These are phyloP conservation scores for Salix udensis DNA, from an alignment of 345 rosid species.

Conservation along the genomic window DNA sequence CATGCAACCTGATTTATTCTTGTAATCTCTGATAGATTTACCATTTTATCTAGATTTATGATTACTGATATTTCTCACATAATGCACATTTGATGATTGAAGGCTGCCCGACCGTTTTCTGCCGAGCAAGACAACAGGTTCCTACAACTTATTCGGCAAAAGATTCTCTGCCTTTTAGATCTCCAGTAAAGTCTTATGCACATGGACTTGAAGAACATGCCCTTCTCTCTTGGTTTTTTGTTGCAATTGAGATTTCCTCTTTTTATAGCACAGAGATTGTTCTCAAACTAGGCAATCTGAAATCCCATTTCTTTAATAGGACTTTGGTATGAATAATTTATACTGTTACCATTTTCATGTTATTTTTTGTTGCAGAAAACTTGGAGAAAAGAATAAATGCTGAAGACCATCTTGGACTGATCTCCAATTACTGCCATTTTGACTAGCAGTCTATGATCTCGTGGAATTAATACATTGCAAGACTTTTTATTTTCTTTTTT, in stretches of 20 bases:
- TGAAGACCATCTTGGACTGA: background rate
- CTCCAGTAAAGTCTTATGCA: conserved; percentile 66
- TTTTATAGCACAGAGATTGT: background rate
- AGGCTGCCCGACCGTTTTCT: conserved; percentile 69
- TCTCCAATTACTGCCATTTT: background rate
- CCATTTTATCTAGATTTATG: background rate
- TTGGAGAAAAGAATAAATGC: background rate
- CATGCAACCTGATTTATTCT: background rate
- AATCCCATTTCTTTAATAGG: background rate
- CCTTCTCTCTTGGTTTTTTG: conserved; percentile 4
- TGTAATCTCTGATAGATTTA: background rate
- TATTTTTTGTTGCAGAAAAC: no score
- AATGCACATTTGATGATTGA: conserved; percentile 65
- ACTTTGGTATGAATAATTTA: background rate
- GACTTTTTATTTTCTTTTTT: background rate
- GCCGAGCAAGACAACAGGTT: conserved; percentile 65
- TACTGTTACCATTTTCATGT: background rate
- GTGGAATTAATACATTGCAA: background rate
- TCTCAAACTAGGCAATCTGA: background rate
- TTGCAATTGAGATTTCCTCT: background rate
- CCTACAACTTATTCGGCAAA: conserved; percentile 44
- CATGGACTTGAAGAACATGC: conserved; percentile 83
- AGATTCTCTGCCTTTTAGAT: conserved; percentile 62
- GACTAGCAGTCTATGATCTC: background rate
- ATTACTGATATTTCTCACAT: conserved; percentile 16